A percentile compares a stretch with the other conserved stretches of the same genome.
These are phyloP conservation scores for Vanrija sp. DNA, from an alignment of 1,284 basidiomycete species.

Conservation along the genomic window DNA sequence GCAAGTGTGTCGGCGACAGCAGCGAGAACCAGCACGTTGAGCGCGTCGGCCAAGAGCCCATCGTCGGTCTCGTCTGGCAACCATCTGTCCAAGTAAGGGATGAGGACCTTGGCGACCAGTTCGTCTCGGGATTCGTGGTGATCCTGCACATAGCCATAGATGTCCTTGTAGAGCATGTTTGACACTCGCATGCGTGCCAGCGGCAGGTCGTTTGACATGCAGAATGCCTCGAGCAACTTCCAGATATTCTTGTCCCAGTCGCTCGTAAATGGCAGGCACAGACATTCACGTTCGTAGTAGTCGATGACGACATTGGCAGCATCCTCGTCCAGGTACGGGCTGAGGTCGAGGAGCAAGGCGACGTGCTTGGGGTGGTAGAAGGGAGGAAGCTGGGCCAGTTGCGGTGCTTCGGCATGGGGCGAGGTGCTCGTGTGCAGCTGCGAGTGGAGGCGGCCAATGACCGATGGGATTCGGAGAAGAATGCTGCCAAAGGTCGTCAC, in stretches of 20 bases:
- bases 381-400: background rate
- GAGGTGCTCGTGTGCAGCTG: slow-evolving; percentile 14
- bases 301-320: slow-evolving; percentile 50
- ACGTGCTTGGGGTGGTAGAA: slow-evolving; percentile 46
- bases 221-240: slow-evolving; percentile 50
- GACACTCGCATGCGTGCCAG: slow-evolving; percentile 37
- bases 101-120: slow-evolving; percentile 47
- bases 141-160: slow-evolving; percentile 49
- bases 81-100: slow-evolving; percentile 49
- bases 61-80: slow-evolving; percentile 45
- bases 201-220: slow-evolving; percentile 26
- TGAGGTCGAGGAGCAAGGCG: slow-evolving; percentile 46
- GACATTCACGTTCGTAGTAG: slow-evolving; percentile 49
- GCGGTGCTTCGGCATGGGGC: background rate
- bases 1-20: slow-evolving; percentile 49
- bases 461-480: slow-evolving; percentile 34
- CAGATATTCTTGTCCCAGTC: slow-evolving; percentile 53
- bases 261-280: slow-evolving; percentile 50
- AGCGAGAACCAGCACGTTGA: slow-evolving; percentile 43
- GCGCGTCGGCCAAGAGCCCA: slow-evolving; percentile 38
- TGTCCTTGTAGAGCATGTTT: slow-evolving; percentile 45
- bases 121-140: slow-evolving; percentile 42
- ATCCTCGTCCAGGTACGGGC: slow-evolving; percentile 45
- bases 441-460: slow-evolving; percentile 34
- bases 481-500: slow-evolving; percentile 24